A percentile compares a stretch with the other conserved stretches of the same genome.
These are phyloP conservation scores for Plectosphaerella plurivora DNA, from an alignment of 2,329 filamentous ascomycete genomes.

Conservation along the genomic window DNA sequence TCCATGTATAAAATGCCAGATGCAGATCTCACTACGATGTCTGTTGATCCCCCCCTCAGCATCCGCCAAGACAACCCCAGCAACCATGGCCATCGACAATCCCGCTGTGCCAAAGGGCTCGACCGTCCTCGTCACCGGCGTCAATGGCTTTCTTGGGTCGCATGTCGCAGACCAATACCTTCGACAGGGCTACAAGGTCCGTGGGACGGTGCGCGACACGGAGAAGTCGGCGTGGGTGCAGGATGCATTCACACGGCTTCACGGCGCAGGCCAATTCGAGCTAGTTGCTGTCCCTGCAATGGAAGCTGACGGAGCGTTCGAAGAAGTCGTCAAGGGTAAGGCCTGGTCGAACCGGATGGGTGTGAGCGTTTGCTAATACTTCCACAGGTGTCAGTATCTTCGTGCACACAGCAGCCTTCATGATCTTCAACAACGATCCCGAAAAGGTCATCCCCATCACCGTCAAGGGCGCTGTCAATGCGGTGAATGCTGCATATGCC, in stretches of 20 bases:
- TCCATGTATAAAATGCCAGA: too few species aligned
- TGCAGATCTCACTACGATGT: too few species aligned
- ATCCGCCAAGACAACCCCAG: too few species aligned
- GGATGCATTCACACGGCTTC: conserved; percentile 22
- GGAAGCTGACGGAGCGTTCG: conserved; percentile 15
- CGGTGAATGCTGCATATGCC: conserved; percentile 28
- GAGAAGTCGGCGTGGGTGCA: conserved; percentile 26
- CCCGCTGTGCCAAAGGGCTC: conserved; percentile 21
- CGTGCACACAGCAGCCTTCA: conserved; percentile 29
- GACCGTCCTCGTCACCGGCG: conserved; percentile 34
- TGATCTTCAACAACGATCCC: conserved; percentile 21
- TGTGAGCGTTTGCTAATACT: background rate
- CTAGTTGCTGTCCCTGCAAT: conserved; percentile 29
- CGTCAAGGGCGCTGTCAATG: conserved; percentile 19
- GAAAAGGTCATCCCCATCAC: conserved; percentile 32
- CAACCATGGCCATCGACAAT: background rate
- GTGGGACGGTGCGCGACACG: conserved; percentile 33
- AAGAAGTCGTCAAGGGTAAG: conserved; percentile 20
- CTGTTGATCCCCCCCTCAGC: too few species aligned
- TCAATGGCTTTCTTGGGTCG: conserved; percentile 34
- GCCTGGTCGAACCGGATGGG: conserved; percentile 6
- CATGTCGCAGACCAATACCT: conserved; percentile 34
- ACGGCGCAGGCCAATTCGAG: conserved; percentile 27
- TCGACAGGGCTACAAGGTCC: conserved; percentile 33
- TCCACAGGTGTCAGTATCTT: conserved; percentile 14